Conservation (phyloP, 2,329 filamentous ascomycete species). For the Fusarium sp. region DNA sequence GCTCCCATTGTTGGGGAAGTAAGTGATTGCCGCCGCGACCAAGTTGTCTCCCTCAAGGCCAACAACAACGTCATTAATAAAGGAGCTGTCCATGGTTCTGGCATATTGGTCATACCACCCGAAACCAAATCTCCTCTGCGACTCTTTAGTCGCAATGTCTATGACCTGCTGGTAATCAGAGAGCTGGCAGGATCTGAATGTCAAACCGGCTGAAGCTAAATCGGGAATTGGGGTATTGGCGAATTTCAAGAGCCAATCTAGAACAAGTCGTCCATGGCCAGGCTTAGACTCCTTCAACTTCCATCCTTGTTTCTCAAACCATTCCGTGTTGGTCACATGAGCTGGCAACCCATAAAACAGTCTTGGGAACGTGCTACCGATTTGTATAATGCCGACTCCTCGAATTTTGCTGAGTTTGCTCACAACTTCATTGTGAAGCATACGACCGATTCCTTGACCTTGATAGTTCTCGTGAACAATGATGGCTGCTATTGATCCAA, state of each 20-base stretch:
- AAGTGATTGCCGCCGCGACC: slow-evolving; percentile 67
- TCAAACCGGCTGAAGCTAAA: slow-evolving; percentile 56
- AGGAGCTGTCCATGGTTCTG: slow-evolving; percentile 60
- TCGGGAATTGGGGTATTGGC: slow-evolving; percentile 59
- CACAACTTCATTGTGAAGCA: slow-evolving; percentile 65
- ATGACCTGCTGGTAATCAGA: slow-evolving; percentile 61
- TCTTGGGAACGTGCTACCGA: slow-evolving; percentile 70
- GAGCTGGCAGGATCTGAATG: slow-evolving; percentile 59
- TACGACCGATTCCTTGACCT: slow-evolving; percentile 63
- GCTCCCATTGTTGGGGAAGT: slow-evolving; percentile 60
- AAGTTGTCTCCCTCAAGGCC: slow-evolving; percentile 62
- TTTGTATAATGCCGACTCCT: slow-evolving; percentile 65
- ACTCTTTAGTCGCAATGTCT: slow-evolving; percentile 63
- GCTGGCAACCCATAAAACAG: slow-evolving; percentile 66
- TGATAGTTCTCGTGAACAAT: slow-evolving; percentile 63
- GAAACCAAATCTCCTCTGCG: slow-evolving; percentile 59
- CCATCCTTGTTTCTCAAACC: slow-evolving; percentile 69
- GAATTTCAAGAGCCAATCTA: slow-evolving; percentile 67
- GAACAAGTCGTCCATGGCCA: slow-evolving; percentile 62
- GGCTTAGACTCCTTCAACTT: slow-evolving; percentile 57
- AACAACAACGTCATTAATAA: slow-evolving; percentile 66
- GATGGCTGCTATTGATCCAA: slow-evolving; percentile 67
- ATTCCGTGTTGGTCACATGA: slow-evolving; percentile 58
- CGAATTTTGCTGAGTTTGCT: slow-evolving; percentile 61
- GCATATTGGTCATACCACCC: slow-evolving; percentile 72